Percentiles rank a stretch among this genome's conserved stretches.
Evolutionary conservation across 148 eudicot genomes (phyloP).

Genomic region (Diospyros lotus): DNA sequence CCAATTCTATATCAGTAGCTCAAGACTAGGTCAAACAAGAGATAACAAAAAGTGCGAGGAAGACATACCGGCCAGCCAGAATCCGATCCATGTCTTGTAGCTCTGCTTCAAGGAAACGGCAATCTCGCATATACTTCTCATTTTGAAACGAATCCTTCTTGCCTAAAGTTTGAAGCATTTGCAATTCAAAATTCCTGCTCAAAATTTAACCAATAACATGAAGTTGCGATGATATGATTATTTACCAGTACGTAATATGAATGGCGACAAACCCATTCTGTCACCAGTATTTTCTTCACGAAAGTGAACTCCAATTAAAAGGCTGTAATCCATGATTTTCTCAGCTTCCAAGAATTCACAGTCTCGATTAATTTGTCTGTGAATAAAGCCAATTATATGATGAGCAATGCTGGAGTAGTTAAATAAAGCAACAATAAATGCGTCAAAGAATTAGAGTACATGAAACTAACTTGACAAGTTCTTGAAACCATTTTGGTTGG

Average conservation of each 20-base stretch:
- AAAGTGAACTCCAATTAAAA: slow-evolving; percentile 88
- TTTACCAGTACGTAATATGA: slow-evolving; percentile 48
- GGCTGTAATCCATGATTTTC: slow-evolving; percentile 96
- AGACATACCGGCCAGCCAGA: slow-evolving; percentile 3
- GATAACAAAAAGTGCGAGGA: background rate
- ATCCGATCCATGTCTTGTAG: background rate
- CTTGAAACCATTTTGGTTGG: slow-evolving; percentile 83
- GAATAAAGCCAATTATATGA: slow-evolving; percentile 2
- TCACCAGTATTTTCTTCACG: slow-evolving; percentile 73
- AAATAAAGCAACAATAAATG: background rate
- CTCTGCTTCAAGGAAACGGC: background rate
- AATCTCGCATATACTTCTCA: background rate
- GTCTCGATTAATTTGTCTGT: slow-evolving; percentile 85
- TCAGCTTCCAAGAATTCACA: slow-evolving; percentile 93
- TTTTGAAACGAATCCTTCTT: slow-evolving; percentile 62
- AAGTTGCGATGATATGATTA: slow-evolving; percentile 2
- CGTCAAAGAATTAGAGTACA: background rate
- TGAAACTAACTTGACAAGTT: slow-evolving; percentile 74
- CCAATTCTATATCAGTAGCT: background rate
- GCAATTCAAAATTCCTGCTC: background rate
- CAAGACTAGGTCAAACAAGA: background rate
- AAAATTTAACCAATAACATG: background rate
- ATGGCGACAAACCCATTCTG: slow-evolving; percentile 77
- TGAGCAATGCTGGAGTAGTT: background rate
- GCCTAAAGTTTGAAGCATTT: slow-evolving; percentile 33